Evolutionary conservation across 108 stramenopile species (phyloP).

Genomic region (Cyclotella sp.): DNA sequence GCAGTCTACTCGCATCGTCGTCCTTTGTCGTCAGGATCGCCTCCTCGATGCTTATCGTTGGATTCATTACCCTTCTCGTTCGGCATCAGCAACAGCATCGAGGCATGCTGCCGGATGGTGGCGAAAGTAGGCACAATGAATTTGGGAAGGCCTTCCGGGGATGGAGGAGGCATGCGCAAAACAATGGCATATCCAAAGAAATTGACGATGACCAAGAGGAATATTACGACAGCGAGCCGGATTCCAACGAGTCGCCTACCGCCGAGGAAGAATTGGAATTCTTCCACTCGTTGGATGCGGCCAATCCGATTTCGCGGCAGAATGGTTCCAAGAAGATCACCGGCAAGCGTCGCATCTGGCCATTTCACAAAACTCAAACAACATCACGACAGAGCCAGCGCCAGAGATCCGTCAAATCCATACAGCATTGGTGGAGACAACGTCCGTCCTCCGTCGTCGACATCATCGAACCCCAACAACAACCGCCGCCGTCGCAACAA

Average conservation of each 20-base stretch:
- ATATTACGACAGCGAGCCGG: background rate
- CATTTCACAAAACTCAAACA: background rate
- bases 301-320: conserved; percentile 31
- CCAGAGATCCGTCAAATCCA: conserved; percentile 32
- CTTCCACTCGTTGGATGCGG: conserved; percentile 31
- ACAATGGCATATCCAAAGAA: background rate
- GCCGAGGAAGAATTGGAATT: conserved; percentile 44
- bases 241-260: conserved; percentile 15
- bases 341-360: background rate
- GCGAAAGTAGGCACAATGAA: background rate
- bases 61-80: background rate
- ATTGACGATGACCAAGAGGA: conserved; percentile 23
- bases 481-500: conserved; percentile 23
- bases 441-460: conserved; percentile 20
- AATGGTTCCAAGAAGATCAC: conserved; percentile 24
- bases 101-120: background rate
- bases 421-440: conserved; percentile 45
- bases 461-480: conserved; percentile 37
- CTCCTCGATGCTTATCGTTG: background rate
- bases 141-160: background rate
- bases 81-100: no score
- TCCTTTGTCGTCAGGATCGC: background rate
- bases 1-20: conserved; percentile 8
- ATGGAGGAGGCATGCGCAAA: background rate
- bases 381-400: conserved; percentile 23